phyloP scores from a whole-genome alignment of 2,329 filamentous ascomycete species.

The Apiospora phragmitis region DNA sequence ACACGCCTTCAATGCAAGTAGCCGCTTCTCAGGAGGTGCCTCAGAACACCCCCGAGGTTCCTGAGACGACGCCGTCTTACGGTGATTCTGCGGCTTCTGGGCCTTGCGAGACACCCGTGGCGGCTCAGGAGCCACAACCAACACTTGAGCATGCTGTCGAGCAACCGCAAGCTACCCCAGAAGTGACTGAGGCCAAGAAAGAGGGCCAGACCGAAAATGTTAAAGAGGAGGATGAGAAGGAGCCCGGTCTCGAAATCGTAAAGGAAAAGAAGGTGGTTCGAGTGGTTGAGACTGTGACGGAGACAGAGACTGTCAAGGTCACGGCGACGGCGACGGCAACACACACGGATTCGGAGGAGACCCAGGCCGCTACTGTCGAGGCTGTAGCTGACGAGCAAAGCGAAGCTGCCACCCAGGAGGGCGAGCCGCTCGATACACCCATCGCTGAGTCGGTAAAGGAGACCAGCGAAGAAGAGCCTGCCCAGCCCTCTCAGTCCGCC shows the following conservation, averaged over 20 bases:
- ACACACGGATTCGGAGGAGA: not conserved
- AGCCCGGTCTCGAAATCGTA: constrained; percentile 21
- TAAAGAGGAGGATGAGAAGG: not conserved
- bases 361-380: not conserved
- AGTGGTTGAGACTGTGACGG: constrained; percentile 36
- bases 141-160: not conserved
- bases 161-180: not conserved
- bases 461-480: not conserved
- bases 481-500: not conserved
- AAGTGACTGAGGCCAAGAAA: not conserved
- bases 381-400: not conserved
- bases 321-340: constrained; percentile 8
- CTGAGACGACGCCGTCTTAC: constrained; percentile 23
- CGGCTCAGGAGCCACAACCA: not conserved
- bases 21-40: not conserved
- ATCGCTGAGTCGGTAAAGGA: not conserved
- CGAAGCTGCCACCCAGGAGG: not conserved
- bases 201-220: not conserved
- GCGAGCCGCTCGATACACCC: not conserved
- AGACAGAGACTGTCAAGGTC: constrained; percentile 31
- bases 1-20: not conserved
- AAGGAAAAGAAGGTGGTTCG: constrained; percentile 31
- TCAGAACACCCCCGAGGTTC: not conserved
- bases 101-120: constrained; percentile 14
- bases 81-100: constrained; percentile 17